These are phyloP conservation scores for Trichoderma aggressivum DNA, from an alignment of 2,329 filamentous ascomycete genomes.

Conservation along the genomic window DNA sequence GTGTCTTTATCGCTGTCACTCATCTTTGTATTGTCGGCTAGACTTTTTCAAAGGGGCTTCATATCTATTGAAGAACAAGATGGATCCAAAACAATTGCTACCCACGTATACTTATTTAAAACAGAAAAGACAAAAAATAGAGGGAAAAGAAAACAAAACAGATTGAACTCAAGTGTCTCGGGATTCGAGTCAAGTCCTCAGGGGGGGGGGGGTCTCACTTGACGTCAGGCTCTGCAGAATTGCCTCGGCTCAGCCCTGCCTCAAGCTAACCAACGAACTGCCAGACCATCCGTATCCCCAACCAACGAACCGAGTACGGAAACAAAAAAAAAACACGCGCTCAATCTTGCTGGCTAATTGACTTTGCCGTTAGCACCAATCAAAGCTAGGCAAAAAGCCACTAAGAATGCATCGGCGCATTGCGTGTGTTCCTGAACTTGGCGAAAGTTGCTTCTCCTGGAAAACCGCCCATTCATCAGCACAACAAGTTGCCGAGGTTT, in stretches of 20 bases:
- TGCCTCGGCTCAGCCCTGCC: slow-evolving; percentile 10
- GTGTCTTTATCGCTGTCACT: not conserved
- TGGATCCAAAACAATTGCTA: not conserved
- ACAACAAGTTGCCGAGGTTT: not conserved
- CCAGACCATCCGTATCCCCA: not conserved
- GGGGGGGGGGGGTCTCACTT: slow-evolving; percentile 2
- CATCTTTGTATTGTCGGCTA: not conserved
- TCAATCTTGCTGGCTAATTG: not conserved
- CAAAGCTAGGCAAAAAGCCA: not conserved
- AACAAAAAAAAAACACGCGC: not conserved
- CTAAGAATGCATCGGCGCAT: not conserved
- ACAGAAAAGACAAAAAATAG: not conserved
- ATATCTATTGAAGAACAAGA: not conserved
- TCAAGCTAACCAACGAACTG: not conserved
- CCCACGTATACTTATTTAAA: not conserved
- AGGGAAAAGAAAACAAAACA: not conserved
- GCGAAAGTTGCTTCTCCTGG: not conserved
- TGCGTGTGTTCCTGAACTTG: not conserved
- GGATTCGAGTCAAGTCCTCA: slow-evolving; percentile 3
- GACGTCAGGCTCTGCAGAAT: not conserved
- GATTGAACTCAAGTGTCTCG: not conserved
- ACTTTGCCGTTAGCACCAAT: not conserved
- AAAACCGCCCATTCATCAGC: not conserved
- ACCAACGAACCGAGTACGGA: not conserved
- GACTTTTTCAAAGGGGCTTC: not conserved